Evolutionary conservation across 768 basidiomycete species (phyloP), one percentile per base, ranked within the genome.

Genomic region (Auricularia sp.): DNA sequence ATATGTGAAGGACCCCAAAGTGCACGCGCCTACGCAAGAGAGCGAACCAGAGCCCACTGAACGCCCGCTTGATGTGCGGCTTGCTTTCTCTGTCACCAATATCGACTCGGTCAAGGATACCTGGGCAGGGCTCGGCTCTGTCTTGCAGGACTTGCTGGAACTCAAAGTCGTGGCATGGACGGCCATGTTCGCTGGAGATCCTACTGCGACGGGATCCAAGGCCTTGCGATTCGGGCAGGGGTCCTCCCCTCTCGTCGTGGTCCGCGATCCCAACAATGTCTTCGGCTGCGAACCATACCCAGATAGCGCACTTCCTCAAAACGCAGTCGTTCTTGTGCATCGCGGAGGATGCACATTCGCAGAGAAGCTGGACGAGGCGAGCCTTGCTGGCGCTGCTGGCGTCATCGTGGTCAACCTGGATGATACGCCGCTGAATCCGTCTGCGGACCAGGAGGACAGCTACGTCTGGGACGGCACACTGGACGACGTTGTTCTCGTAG

Each of bases 311-410:
- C 82, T 85, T 67, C 73, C 76, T 11, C 79, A 81, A 60, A 53
- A 66, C 16, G 79, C 84, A 3, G 72, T 93, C 29, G 71, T 97
- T 16, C 65, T 80, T 12, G 78, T 89, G 16, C 79, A 79, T 54
- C 83, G 96, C 35, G 96, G 96, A 4, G 83, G 80, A 3, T 98
- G 96, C 74, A 88, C 93, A 8, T 98, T 98, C 75, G 74, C 92
- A 14, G 83, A 91, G 68, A 99, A 99, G 76, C 79, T 95, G 16
- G 61, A 84, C 12, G 67, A 80, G 56, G 94, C 93, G 3, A 80
- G 81, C 18, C 75, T 79, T 8, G 89, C 87, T 1, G 87, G 84
- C 1, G 92, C 93, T 3, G 81, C 81, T 0, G 95, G 92, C 1
- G 83, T 94, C 8, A 74, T 98, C 14, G 85, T 96, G 53, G 75